Evolutionary conservation across 345 rosid genomes (phyloP).

Genomic region (Dovyalis caffra): DNA sequence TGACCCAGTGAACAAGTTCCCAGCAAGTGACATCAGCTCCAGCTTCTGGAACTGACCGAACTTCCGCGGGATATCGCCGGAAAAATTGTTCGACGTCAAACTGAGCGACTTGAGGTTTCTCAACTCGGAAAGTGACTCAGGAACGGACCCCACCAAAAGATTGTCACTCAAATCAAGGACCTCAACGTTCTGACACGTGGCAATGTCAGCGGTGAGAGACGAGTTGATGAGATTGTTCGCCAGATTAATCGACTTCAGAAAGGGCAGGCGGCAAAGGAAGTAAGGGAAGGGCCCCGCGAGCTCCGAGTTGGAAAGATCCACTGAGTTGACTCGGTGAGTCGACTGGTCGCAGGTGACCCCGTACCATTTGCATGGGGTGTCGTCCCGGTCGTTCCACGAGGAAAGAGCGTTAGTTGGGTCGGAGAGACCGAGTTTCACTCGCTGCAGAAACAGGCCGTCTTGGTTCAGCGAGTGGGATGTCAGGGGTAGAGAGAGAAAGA

Average conservation of each 20-base stretch:
- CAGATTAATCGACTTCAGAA: constrained; percentile 46
- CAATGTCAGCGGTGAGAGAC: constrained; percentile 49
- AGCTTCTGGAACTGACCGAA: not conserved
- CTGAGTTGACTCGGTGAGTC: constrained; percentile 42
- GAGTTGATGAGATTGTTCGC: constrained; percentile 56
- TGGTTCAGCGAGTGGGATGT: constrained; percentile 46
- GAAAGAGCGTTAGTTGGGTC: constrained; percentile 56
- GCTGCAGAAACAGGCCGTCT: constrained; percentile 73
- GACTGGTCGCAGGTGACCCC: constrained; percentile 59
- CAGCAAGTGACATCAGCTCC: not conserved
- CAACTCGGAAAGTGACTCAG: constrained; percentile 50
- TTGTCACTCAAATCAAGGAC: constrained; percentile 45
- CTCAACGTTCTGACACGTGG: constrained; percentile 47
- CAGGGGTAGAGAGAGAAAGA: constrained; percentile 15
- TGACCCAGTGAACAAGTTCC: constrained; percentile 39
- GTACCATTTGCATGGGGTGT: constrained; percentile 67
- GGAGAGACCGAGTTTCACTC: constrained; percentile 52
- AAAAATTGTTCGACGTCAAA: constrained; percentile 56
- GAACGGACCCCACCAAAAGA: constrained; percentile 50
- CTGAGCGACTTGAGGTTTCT: constrained; percentile 42
- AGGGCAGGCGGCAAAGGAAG: constrained; percentile 69
- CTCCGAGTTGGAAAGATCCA: constrained; percentile 47
- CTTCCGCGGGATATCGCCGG: constrained; percentile 50
- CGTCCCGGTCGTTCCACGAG: constrained; percentile 66
- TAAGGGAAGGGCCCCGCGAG: constrained; percentile 78